A percentile compares a stretch with the other conserved stretches of the same genome.
Evolutionary conservation across 495 filamentous ascomycete genomes (phyloP).

Genomic region (Haplographium delicatum): DNA sequence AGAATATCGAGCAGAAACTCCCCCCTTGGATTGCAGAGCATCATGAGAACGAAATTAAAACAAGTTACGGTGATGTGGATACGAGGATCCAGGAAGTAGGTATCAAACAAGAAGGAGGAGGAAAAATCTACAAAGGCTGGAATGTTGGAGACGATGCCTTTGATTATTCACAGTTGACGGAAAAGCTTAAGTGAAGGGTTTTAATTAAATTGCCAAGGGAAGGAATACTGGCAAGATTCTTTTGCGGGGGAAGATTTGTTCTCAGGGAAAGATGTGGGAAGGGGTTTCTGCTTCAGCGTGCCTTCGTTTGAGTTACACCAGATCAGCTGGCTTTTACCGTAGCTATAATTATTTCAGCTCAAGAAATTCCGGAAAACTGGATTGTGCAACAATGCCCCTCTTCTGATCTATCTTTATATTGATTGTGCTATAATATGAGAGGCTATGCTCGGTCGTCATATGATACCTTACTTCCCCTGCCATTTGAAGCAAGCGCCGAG

Average conservation of each 20-base stretch:
- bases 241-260: no score
- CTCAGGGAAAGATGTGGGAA: no score
- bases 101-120: neutral
- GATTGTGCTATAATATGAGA: no score
- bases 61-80: neutral
- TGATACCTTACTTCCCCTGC: no score
- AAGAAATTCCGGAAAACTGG: neutral
- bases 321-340: neutral
- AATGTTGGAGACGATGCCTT: constrained; percentile 1
- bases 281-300: constrained; percentile 2
- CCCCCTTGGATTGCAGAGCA: constrained; percentile 11
- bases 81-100: no score
- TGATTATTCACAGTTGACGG: constrained; percentile 4
- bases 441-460: no score
- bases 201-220: no score
- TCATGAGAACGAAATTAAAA: neutral
- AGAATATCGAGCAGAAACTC: constrained; percentile 8
- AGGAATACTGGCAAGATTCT: no score
- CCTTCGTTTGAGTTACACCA: neutral
- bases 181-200: constrained; percentile 8
- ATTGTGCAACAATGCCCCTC: no score
- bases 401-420: no score
- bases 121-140: neutral
- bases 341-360: neutral
- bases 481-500: no score